Evolutionary conservation across 768 basidiomycete genomes (phyloP).

Genomic region (Auricularia cornea): DNA sequence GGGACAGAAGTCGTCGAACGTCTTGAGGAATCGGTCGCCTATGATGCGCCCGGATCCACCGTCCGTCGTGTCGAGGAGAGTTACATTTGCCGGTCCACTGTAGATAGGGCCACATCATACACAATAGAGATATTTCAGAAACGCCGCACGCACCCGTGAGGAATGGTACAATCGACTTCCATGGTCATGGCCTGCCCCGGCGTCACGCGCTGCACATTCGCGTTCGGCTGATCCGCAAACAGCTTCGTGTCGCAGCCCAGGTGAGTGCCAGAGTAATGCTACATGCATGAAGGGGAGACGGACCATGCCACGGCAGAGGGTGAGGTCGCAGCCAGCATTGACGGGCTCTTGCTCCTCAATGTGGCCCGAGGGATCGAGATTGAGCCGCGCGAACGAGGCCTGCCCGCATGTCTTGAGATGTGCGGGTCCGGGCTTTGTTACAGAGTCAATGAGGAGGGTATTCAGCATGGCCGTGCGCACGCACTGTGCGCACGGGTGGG

Average conservation of each 20-base stretch:
- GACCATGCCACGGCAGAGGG: neutral
- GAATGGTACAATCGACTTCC: neutral
- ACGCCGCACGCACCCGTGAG: neutral
- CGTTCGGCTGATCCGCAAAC: neutral
- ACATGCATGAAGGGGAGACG: neutral
- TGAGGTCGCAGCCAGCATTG: neutral
- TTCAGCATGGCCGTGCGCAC: neutral
- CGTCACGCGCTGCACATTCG: neutral
- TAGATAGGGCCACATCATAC: neutral
- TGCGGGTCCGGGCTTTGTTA: neutral
- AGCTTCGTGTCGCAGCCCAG: neutral
- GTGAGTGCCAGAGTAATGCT: neutral
- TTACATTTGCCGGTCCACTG: neutral
- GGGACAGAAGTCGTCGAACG: neutral
- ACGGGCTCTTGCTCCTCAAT: neutral
- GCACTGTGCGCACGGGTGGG: neutral
- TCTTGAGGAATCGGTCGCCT: neutral
- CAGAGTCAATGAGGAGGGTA: neutral
- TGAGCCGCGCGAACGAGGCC: neutral
- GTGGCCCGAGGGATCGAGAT: neutral
- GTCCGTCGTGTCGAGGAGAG: neutral
- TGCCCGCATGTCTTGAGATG: neutral
- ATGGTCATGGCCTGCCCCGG: neutral
- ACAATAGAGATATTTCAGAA: neutral
- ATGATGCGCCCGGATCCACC: neutral